Conservation (phyloP, 352 stramenopile species). For the Aphanomyces invadans region DNA sequence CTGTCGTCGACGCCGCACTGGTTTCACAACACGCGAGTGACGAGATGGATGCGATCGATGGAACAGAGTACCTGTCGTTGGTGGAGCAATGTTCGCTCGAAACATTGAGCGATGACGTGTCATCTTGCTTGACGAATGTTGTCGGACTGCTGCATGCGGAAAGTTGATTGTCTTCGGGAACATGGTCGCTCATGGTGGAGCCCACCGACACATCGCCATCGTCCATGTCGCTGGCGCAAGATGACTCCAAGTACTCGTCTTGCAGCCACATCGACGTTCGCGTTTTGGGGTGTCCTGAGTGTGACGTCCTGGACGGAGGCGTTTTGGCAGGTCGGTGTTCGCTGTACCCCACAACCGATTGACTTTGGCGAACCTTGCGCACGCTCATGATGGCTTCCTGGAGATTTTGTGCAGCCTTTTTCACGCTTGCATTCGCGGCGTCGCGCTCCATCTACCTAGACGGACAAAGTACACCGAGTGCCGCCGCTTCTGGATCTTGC, state of each 20-base stretch:
- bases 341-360: background rate
- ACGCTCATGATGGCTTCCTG: background rate
- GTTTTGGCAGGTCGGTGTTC: background rate
- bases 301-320: no score
- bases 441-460: background rate
- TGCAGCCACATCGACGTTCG: background rate
- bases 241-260: constrained; percentile 4
- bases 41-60: no score
- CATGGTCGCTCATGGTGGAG: background rate
- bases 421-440: background rate
- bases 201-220: background rate
- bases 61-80: background rate
- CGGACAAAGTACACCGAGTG: background rate
- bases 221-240: background rate
- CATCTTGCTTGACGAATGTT: background rate
- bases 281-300: background rate
- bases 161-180: background rate
- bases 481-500: background rate
- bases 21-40: no score
- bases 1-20: no score
- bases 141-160: background rate
- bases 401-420: background rate
- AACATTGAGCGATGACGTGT: no score
- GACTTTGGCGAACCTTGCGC: background rate
- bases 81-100: background rate